Evolutionary conservation across 1,284 basidiomycete genomes (phyloP).

Genomic region (Leccinum fallax): DNA sequence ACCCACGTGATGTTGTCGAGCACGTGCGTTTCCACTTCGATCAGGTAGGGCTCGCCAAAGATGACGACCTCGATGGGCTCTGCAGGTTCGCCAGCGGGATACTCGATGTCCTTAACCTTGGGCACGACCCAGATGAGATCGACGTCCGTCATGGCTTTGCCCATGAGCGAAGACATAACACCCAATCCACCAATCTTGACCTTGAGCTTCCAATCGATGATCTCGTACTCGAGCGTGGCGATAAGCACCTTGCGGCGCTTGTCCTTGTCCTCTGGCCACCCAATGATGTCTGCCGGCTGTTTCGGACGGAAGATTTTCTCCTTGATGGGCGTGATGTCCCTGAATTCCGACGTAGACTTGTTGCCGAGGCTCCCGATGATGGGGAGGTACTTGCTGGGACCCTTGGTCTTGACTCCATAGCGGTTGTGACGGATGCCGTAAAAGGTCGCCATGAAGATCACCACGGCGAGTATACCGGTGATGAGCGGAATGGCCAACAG

Average conservation of each 20-base stretch:
- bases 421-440: slow-evolving; percentile 94
- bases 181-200: slow-evolving; percentile 96
- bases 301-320: slow-evolving; percentile 69
- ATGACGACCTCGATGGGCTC: slow-evolving; percentile 95
- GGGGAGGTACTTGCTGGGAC: slow-evolving; percentile 73
- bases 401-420: slow-evolving; percentile 78
- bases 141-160: slow-evolving; percentile 94
- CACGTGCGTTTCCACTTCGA: slow-evolving; percentile 90
- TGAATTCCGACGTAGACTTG: slow-evolving; percentile 66
- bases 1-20: slow-evolving; percentile 94
- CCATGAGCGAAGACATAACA: slow-evolving; percentile 96
- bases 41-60: slow-evolving; percentile 91
- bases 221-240: slow-evolving; percentile 91
- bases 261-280: slow-evolving; percentile 90
- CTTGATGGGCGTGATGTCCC: slow-evolving; percentile 52
- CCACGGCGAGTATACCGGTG: slow-evolving; percentile 79
- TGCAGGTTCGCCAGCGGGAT: slow-evolving; percentile 85
- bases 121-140: slow-evolving; percentile 92
- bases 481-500: slow-evolving; percentile 80
- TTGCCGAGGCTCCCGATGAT: slow-evolving; percentile 67
- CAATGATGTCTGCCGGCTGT: slow-evolving; percentile 68
- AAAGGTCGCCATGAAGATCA: slow-evolving; percentile 93
- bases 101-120: slow-evolving; percentile 92
- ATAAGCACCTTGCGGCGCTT: slow-evolving; percentile 90
- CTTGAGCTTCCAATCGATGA: slow-evolving; percentile 94